Percentiles rank a stretch among this genome's conserved stretches.
These are phyloP conservation scores for Curvularia sp. DNA, from an alignment of 2,329 filamentous ascomycete genomes.

Conservation along the genomic window DNA sequence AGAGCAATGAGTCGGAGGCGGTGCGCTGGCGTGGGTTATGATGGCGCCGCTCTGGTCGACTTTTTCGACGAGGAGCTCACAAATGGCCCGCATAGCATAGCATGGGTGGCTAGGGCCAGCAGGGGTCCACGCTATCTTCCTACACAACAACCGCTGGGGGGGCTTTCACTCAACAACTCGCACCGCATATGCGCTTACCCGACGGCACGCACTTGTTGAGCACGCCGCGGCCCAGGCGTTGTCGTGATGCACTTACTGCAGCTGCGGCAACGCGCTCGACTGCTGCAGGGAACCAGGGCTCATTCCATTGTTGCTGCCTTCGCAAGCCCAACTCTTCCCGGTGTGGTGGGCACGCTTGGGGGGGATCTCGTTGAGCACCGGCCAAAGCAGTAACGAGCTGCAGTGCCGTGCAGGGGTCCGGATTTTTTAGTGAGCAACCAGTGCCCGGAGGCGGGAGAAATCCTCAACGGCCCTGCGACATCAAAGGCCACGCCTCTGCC, in stretches of 20 bases:
- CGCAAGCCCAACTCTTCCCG: constrained; percentile 30
- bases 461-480: constrained; percentile 42
- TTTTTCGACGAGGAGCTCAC: constrained; percentile 37
- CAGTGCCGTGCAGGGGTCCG: constrained; percentile 34
- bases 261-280: no score
- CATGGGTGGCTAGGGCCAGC: constrained; percentile 25
- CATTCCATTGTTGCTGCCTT: constrained; percentile 15
- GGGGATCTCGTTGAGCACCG: constrained; percentile 29
- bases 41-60: constrained; percentile 26
- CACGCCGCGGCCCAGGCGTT: neutral
- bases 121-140: constrained; percentile 19
- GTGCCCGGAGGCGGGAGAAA: constrained; percentile 35
- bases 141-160: constrained; percentile 16
- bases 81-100: constrained; percentile 19
- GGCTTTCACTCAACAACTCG: constrained; percentile 17
- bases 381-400: constrained; percentile 35
- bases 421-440: constrained; percentile 38
- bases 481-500: constrained; percentile 25
- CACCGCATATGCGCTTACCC: neutral
- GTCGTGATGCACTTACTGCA: constrained; percentile 14
- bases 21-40: constrained; percentile 33
- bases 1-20: constrained; percentile 30
- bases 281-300: no score
- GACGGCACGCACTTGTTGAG: constrained; percentile 28
- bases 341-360: constrained; percentile 37